Conservation (phyloP, 306 rosid species). For the Sphenostylis stenocarpa region DNA sequence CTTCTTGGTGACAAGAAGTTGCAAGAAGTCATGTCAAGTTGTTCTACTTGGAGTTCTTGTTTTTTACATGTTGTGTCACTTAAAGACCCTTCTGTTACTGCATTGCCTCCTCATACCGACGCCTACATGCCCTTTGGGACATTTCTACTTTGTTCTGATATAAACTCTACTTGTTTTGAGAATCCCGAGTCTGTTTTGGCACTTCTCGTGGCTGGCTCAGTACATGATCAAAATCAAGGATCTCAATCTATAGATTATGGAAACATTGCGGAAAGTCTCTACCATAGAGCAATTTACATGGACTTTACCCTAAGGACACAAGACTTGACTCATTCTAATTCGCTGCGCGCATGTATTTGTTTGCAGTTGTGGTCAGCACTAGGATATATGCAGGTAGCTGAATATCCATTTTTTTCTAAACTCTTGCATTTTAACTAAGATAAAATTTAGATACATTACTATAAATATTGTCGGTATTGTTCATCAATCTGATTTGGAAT, state of each 20-base stretch:
- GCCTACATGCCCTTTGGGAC: constrained; percentile 65
- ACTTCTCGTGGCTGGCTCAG: constrained; percentile 22
- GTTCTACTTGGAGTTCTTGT: constrained; percentile 57
- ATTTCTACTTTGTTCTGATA: constrained; percentile 52
- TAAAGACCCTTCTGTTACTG: too few relatives aligned
- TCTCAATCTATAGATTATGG: constrained; percentile 30
- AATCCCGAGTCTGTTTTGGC: constrained; percentile 39
- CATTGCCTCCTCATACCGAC: not conserved
- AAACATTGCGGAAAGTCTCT: constrained; percentile 36
- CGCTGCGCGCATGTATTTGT: constrained; percentile 38
- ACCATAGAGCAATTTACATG: constrained; percentile 23
- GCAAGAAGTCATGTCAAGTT: constrained; percentile 41
- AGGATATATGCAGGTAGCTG: constrained; percentile 46
- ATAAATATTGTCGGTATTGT: too few relatives aligned
- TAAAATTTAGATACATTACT: too few relatives aligned
- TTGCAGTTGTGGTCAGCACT: constrained; percentile 50
- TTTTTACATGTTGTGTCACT: constrained; percentile 66
- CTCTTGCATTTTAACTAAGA: too few relatives aligned
- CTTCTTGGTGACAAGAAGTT: constrained; percentile 52
- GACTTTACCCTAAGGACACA: not conserved
- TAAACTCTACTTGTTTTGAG: constrained; percentile 52
- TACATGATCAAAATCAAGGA: constrained; percentile 16
- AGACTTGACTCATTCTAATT: not conserved
- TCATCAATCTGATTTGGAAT: too few relatives aligned
- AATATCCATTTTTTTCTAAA: too few relatives aligned